A percentile compares a stretch with the other conserved stretches of the same genome.
These are phyloP conservation scores for Clonostachys byssicola DNA, from an alignment of 2,329 filamentous ascomycete genomes.

Conservation along the genomic window DNA sequence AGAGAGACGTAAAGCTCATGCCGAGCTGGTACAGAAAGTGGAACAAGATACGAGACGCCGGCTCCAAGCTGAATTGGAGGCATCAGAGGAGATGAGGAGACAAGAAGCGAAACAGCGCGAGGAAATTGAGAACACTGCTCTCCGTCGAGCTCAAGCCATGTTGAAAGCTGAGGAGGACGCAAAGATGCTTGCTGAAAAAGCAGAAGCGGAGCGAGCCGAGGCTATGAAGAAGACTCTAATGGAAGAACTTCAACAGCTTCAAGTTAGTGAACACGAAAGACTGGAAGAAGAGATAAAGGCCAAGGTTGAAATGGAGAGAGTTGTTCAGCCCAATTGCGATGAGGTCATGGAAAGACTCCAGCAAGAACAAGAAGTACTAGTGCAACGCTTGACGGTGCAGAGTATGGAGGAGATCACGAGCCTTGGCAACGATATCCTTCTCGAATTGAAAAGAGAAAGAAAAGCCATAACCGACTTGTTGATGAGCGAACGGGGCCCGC, in stretches of 20 bases:
- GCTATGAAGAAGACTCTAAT: conserved; percentile 28
- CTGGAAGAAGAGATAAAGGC: too few species aligned
- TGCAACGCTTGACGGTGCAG: too few species aligned
- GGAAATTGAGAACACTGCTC: conserved; percentile 33
- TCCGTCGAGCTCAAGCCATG: conserved; percentile 32
- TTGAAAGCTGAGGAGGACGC: conserved; percentile 35
- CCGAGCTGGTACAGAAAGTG: conserved; percentile 25
- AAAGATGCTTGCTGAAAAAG: conserved; percentile 32
- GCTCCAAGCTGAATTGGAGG: conserved; percentile 32
- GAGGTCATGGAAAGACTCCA: too few species aligned
- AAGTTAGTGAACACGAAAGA: too few species aligned
- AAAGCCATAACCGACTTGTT: too few species aligned
- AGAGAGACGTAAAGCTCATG: conserved; percentile 30
- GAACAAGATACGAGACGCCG: conserved; percentile 29
- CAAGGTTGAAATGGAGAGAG: too few species aligned
- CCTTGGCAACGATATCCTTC: too few species aligned
- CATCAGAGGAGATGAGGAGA: conserved; percentile 35
- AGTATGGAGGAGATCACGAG: too few species aligned
- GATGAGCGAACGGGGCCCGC: too few species aligned
- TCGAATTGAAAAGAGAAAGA: too few species aligned
- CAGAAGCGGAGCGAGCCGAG: conserved; percentile 36
- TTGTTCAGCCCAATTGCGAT: too few species aligned
- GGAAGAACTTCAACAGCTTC: conserved; percentile 8
- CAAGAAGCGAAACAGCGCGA: conserved; percentile 33
- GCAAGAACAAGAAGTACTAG: too few species aligned